A percentile compares a stretch with the other conserved stretches of the same genome.
Evolutionary conservation across 345 rosid species (phyloP).

Genomic region (Eucalyptus sp.): DNA sequence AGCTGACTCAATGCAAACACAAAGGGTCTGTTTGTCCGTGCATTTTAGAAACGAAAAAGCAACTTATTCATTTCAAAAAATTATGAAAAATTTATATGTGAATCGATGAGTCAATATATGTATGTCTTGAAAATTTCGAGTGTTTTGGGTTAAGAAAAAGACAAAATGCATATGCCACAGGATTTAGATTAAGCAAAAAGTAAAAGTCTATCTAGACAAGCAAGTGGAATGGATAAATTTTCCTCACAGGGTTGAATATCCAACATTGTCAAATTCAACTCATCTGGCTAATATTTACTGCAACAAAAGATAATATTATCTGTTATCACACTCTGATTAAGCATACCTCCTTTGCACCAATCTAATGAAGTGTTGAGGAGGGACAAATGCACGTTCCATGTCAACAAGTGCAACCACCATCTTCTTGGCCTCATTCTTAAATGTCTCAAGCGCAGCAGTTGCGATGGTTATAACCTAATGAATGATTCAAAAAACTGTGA

Average conservation of each 20-base stretch:
- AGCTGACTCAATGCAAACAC: background rate
- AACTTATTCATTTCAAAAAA: background rate
- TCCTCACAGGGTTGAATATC: background rate
- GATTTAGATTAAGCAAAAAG: background rate
- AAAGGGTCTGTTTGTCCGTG: background rate
- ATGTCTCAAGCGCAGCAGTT: constrained; percentile 32
- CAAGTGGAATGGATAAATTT: background rate
- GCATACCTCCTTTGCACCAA: constrained; percentile 42
- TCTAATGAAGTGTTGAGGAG: constrained; percentile 48
- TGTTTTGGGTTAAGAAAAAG: background rate
- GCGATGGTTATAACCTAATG: constrained; percentile 35
- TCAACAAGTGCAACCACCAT: constrained; percentile 51
- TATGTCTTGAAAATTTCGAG: background rate
- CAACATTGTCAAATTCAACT: background rate
- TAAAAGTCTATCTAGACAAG: background rate
- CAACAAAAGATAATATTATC: background rate
- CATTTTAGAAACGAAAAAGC: background rate
- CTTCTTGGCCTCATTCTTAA: constrained; percentile 37
- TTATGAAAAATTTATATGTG: background rate
- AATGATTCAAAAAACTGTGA: background rate
- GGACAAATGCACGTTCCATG: constrained; percentile 54
- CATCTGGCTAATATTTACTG: background rate
- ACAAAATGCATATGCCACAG: background rate
- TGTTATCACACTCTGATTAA: background rate
- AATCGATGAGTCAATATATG: background rate